Percentiles rank a stretch among this genome's conserved stretches.
Evolutionary conservation across 202 grass and related monocot genomes (phyloP).

Genomic region (Carex sylvatica): DNA sequence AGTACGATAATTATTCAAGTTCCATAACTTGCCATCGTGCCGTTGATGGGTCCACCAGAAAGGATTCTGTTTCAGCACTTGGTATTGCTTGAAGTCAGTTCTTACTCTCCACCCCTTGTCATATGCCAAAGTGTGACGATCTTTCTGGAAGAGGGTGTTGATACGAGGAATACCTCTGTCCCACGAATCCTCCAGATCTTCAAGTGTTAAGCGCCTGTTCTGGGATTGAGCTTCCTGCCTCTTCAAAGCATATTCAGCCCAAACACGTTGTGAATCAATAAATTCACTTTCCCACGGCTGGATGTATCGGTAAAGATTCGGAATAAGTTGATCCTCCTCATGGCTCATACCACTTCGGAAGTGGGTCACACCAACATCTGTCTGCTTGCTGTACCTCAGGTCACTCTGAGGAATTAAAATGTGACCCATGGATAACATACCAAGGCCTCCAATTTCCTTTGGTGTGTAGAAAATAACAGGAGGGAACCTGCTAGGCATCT

Average conservation of each 20-base stretch:
- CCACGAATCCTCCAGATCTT: conserved; percentile 99
- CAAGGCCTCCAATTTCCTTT: conserved; percentile 96
- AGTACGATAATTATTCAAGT: conserved; percentile 98
- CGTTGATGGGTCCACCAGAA: conserved; percentile 99
- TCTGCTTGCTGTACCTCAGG: conserved; percentile 89
- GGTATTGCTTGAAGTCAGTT: conserved; percentile 98
- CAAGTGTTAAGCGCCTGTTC: conserved; percentile 87
- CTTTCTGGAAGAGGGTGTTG: conserved; percentile 98
- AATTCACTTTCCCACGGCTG: conserved; percentile 99
- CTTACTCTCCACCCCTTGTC: conserved; percentile 98
- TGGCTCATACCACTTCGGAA: conserved; percentile 99
- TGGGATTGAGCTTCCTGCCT: conserved; percentile 97
- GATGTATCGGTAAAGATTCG: conserved; percentile 96
- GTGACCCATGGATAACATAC: conserved; percentile 98
- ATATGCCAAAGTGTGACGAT: conserved; percentile 87
- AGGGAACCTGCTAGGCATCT: conserved; percentile 98
- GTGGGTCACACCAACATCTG: conserved; percentile 98
- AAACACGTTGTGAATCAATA: conserved; percentile 97
- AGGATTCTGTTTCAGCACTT: conserved; percentile 98
- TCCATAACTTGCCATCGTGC: conserved; percentile 97
- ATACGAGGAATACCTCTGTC: conserved; percentile 98
- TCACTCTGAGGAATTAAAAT: conserved; percentile 98
- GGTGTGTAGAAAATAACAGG: conserved; percentile 99
- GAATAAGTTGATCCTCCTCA: conserved; percentile 96
- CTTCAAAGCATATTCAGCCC: conserved; percentile 99